These are phyloP conservation scores for Brettanomyces custersianus DNA, from an alignment of 805 yeast species.

Conservation along the genomic window DNA sequence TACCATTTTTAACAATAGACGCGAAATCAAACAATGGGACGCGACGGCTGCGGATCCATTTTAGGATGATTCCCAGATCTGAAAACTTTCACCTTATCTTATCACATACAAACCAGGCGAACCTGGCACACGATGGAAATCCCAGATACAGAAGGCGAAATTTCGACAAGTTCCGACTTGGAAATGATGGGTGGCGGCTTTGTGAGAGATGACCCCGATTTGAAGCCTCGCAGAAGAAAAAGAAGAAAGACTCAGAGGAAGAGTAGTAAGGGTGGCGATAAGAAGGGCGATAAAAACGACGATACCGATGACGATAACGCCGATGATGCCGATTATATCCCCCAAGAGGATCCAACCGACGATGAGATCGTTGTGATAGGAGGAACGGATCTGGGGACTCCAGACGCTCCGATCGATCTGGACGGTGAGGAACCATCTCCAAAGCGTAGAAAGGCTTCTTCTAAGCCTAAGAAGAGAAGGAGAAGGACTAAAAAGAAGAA, in stretches of 20 bases:
- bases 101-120: too few species aligned
- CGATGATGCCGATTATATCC: slow-evolving; percentile 31
- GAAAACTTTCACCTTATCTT: too few species aligned
- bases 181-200: slow-evolving; percentile 26
- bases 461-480: slow-evolving; percentile 1
- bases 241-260: slow-evolving; percentile 5
- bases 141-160: neutral
- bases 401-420: slow-evolving; percentile 9
- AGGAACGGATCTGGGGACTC: slow-evolving; percentile 9
- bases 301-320: slow-evolving; percentile 19
- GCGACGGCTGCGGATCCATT: too few species aligned
- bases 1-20: too few species aligned
- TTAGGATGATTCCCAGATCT: too few species aligned
- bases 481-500: slow-evolving; percentile 14
- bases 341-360: slow-evolving; percentile 8
- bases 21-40: too few species aligned
- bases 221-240: slow-evolving; percentile 8
- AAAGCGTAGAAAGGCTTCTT: neutral
- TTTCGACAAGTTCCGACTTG: slow-evolving; percentile 2
- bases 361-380: slow-evolving; percentile 16
- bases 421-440: slow-evolving; percentile 9
- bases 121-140: neutral
- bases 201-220: slow-evolving; percentile 28
- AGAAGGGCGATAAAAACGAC: slow-evolving; percentile 6
- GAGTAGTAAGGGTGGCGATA: neutral